These are phyloP conservation scores for Coffea humblotiana DNA, from an alignment of 305 asterid species.

Conservation along the genomic window DNA sequence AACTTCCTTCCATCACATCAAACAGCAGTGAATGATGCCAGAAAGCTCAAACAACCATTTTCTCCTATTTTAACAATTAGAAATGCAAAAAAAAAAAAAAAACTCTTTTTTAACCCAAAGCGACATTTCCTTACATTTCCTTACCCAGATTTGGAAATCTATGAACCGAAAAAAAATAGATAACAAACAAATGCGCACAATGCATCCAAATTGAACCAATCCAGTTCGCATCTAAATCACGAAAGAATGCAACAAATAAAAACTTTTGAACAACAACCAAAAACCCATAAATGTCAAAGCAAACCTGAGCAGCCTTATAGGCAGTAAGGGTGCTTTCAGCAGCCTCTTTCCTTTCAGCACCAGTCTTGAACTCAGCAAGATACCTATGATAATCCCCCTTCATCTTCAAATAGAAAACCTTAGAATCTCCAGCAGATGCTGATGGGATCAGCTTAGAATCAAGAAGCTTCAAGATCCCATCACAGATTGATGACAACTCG, in stretches of 20 bases:
- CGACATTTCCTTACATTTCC: not conserved
- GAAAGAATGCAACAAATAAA: not conserved
- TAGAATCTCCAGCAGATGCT: slow-evolving; percentile 54
- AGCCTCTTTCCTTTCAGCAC: slow-evolving; percentile 60
- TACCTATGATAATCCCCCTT: slow-evolving; percentile 73
- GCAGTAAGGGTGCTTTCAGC: slow-evolving; percentile 74
- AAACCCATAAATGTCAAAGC: not conserved
- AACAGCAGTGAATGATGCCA: too few species aligned
- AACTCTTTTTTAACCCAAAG: not conserved
- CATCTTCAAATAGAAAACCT: slow-evolving; percentile 72
- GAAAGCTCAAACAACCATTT: not conserved
- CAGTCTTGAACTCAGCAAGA: slow-evolving; percentile 64
- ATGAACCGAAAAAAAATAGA: not conserved
- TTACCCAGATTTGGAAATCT: not conserved
- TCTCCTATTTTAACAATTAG: not conserved
- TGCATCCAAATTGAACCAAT: not conserved
- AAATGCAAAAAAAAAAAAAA: not conserved
- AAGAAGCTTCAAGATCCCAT: slow-evolving; percentile 59
- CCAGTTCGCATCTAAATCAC: not conserved
- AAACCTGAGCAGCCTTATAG: slow-evolving; percentile 74
- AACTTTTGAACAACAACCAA: not conserved
- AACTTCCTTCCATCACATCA: not conserved
- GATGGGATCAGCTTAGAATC: slow-evolving; percentile 49
- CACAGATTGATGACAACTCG: slow-evolving; percentile 57
- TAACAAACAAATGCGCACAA: not conserved